Base-by-base conservation (phyloP, 768 basidiomycete genomes). In the Pleurotus eryngii region DNA sequence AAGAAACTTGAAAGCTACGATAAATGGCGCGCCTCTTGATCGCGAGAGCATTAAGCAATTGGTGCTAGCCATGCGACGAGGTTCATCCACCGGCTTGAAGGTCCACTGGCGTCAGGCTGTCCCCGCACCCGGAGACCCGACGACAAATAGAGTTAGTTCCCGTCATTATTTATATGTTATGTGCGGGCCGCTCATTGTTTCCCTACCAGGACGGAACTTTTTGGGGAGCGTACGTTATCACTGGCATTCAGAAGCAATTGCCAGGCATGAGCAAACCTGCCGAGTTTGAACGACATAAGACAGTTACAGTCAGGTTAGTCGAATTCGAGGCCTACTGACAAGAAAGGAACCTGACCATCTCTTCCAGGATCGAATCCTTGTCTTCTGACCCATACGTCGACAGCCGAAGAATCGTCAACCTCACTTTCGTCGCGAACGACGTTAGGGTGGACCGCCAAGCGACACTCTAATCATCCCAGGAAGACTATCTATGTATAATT, bases 361-460 rank as follows among this genome's bases (percentile, higher is more conserved):
- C 15, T 47, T 35, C 3, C 49, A 80, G 78, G 49, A 80, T 80
- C 58, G 74, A 76, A 58, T 78, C 77, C 7, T 72, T 75, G 61
- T 72, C 71, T 14, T 39, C 68, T 11, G 65, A 75, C 26, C 58
- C 63, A 14, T 59, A 58, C 26, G 49, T 70, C 35, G 80, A 83
- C 67, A 79, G 76, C 65, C 74, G 81, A 30, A 74, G 68, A 46
- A 82, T 84, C 50, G 77, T 80, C 14, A 69, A 72, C 48, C 65
- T 84, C 37, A 72, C 70, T 20, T 78, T 83, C 49, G 77, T 81
- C 5, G 82, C 80, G 27, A 73, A 71, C n/a, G 81, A 84, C 59
- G 63, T 70, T 40, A 67, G 67, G 43, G 72, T 70, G 7, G 65
- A 67, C 46, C 61, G 62, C 40, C 67, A 67, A 58, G 48, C 59